Evolutionary conservation across 169 alveolate genomes (phyloP), one percentile per base, ranked within the genome.

Genomic region (Cystoisospora suis): DNA sequence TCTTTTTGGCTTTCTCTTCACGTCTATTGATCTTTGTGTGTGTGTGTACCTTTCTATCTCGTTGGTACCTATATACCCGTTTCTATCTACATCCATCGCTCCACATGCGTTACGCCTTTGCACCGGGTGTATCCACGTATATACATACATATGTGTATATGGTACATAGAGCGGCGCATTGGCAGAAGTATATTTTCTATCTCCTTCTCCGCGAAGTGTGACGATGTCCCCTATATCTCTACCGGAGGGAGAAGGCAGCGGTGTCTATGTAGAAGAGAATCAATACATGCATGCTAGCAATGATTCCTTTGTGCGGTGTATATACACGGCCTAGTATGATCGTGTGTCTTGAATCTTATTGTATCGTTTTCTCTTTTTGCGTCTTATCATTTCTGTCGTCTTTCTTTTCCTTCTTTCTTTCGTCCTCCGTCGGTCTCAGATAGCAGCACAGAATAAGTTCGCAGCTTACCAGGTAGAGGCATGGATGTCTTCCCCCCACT

Each of bases 391-490:
- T 15, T 23, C 12, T 53, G 15, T 3, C 2, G 0, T n/a, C 29
- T 7, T 75, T 46, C 85, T 7, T 44, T 15, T 20, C 12, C 20
- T 17, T 80, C 34, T 34, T 5, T 32, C 29, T 80, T 23, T 32
- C 45, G 46, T 20, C 12, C 40, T n/a, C 42, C 9, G 77, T 23
- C 2, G n/a, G 17, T 20, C 56, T 40, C 72, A 86, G 91, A 75
- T 86, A 3, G 91, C 91, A 29, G 59, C 49, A 32, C 91, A 86
- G 47, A 79, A 86, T 75, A 86, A 86, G 47, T 86, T 86, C 46
- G 38, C 77, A 23, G 91, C 61, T 15, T 86, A 86, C 53, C 91
- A 86, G 23, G 91, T 86, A 23, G 91, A 86, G 77, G 47, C 79
- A 46, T 86, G 91, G 91, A 61, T 86, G 47, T 85, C 86, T 42